Evolutionary conservation across 2,329 filamentous ascomycete species (phyloP).

Genomic region (Ophiostoma ips): DNA sequence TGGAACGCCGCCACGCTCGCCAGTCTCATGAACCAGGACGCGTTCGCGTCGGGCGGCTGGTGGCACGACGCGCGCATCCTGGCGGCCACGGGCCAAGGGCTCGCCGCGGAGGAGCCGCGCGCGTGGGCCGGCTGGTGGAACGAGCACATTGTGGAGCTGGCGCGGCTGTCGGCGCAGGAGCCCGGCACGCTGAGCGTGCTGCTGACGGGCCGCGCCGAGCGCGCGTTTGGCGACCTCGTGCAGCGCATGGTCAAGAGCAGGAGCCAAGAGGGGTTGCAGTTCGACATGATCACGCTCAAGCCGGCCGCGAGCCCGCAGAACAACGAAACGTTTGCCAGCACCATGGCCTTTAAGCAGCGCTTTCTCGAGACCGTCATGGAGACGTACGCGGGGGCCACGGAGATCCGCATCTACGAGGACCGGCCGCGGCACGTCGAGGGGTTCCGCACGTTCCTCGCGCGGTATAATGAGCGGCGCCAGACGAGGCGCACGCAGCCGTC

Average conservation of each 20-base stretch:
- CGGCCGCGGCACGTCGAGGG: constrained; percentile 55
- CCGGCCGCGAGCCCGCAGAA: constrained; percentile 69
- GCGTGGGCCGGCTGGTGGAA: constrained; percentile 97
- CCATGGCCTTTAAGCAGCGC: constrained; percentile 84
- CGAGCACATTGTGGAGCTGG: constrained; percentile 71
- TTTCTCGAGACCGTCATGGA: constrained; percentile 70
- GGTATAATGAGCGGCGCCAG: constrained; percentile 47
- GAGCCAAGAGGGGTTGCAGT: constrained; percentile 62
- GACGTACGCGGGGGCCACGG: constrained; percentile 72
- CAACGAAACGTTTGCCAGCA: constrained; percentile 64
- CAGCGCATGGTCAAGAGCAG: constrained; percentile 67
- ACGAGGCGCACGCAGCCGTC: background rate
- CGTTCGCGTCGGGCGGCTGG: constrained; percentile 78
- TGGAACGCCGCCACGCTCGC: constrained; percentile 74
- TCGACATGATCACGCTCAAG: constrained; percentile 81
- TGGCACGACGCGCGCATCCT: constrained; percentile 90
- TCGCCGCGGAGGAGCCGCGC: constrained; percentile 65
- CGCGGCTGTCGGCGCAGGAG: constrained; percentile 67
- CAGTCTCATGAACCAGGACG: constrained; percentile 58
- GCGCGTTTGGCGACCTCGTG: constrained; percentile 62
- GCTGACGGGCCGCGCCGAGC: constrained; percentile 73
- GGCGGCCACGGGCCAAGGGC: constrained; percentile 68
- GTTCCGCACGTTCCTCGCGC: constrained; percentile 72
- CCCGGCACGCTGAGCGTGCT: constrained; percentile 75
- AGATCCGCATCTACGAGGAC: constrained; percentile 65